Evolutionary conservation across 2,329 filamentous ascomycete genomes (phyloP), one percentile per base, ranked within the genome.

Genomic region (Claviceps africana): DNA sequence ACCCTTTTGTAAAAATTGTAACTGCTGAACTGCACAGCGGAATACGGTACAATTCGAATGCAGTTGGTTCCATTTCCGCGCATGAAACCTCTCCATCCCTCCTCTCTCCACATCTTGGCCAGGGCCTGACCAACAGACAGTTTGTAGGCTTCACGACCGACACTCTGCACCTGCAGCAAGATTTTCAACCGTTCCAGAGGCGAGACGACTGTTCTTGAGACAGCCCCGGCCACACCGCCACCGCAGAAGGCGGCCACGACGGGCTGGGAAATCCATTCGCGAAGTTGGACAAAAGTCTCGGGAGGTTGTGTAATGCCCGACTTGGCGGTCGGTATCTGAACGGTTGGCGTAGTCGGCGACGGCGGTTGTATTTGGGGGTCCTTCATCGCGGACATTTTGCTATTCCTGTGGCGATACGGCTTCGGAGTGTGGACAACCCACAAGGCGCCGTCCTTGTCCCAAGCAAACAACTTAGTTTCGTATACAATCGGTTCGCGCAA

Each of bases 61-160:
- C 93, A 98, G 69, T 98, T 98, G 55, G 90, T 96, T 57, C 93
- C 93, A 66, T 98, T 98, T 50, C 93, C 93, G 59, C 89, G 82
- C 90, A 98, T 95, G 69, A 97, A 95, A 0, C 93, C 93, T 67
- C 82, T 83, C 88, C 90, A 97, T 51, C 93, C 93, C 70, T 98
- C 93, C 66, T 98, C 93, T 60, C 76, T 83, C 83, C 91, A 95
- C 85, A 98, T 98, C 70, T 98, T 98, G 43, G 73, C 78, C 57
- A 98, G 74, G 4, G 88, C 93, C 70, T 94, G 88, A 60, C 83
- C 81, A 53, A 97, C 88, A 17, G 89, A 93, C 67, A 96, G 75
- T 66, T 93, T 91, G 71, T 98, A 98, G 64, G 95, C 91, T 60
- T 88, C 86, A 62, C 89, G 82, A 19, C 90, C 91, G 48, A 78